Evolutionary conservation across 2,329 filamentous ascomycete genomes (phyloP).

Genomic region (Cytospora paraplurivora): DNA sequence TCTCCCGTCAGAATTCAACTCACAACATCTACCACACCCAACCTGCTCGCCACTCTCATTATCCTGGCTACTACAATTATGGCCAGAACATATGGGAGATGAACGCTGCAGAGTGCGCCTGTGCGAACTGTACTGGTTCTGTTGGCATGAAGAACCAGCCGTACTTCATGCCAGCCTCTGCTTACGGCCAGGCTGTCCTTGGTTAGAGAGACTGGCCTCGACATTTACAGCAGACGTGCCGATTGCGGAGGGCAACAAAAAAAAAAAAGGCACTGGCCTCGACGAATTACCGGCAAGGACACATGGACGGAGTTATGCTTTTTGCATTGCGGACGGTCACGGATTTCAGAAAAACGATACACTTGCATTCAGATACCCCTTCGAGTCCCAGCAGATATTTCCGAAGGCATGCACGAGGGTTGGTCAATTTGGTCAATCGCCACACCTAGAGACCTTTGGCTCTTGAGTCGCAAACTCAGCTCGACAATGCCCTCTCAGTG

Average conservation of each 20-base stretch:
- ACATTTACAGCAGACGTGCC: neutral
- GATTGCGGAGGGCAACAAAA: neutral
- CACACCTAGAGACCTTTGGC: neutral
- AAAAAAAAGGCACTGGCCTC: neutral
- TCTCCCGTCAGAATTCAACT: constrained; percentile 39
- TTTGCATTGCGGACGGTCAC: constrained; percentile 28
- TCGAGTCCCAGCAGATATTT: constrained; percentile 26
- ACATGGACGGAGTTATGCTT: constrained; percentile 22
- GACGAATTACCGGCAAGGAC: constrained; percentile 11
- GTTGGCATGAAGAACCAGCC: constrained; percentile 46
- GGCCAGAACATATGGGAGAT: constrained; percentile 54
- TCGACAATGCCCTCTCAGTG: neutral
- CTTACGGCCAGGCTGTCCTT: constrained; percentile 58
- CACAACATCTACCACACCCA: constrained; percentile 43
- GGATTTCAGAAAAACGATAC: constrained; percentile 29
- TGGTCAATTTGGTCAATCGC: neutral
- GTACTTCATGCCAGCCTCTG: constrained; percentile 50
- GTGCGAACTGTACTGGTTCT: constrained; percentile 47
- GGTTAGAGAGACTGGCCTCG: constrained; percentile 41
- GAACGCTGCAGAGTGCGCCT: constrained; percentile 52
- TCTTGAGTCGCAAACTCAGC: neutral
- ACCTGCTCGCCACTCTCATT: constrained; percentile 45
- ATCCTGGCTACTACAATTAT: constrained; percentile 49
- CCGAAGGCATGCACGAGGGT: constrained; percentile 9
- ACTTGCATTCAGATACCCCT: constrained; percentile 29